These are phyloP conservation scores for Sphagnum tenellum DNA, from an alignment of 225 moss, liverwort and hornwort genomes.

Conservation along the genomic window DNA sequence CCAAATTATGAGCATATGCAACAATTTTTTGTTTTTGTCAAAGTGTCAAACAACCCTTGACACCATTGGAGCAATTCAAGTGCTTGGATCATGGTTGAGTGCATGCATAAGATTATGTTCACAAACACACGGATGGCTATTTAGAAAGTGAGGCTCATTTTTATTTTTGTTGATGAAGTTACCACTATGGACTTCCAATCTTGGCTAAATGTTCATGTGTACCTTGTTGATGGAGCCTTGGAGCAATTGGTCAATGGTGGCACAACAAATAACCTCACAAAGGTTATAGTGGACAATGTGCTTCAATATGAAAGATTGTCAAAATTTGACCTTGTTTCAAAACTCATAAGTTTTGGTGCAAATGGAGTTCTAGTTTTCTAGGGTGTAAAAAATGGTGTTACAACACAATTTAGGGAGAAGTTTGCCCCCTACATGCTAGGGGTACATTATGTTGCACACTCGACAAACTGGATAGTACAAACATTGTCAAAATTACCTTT, in stretches of 20 bases:
- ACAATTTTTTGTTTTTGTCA: neutral
- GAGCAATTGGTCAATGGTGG: neutral
- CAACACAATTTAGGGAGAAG: neutral
- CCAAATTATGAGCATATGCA: neutral
- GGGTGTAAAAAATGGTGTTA: neutral
- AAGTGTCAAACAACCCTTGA: neutral
- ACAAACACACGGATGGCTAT: neutral
- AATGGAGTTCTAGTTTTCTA: neutral
- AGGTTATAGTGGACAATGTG: neutral
- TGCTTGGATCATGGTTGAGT: neutral
- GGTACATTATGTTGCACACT: neutral
- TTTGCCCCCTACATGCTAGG: constrained; percentile 3
- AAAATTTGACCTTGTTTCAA: too few relatives aligned
- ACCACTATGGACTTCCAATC: neutral
- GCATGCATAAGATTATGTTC: neutral
- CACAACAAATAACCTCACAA: neutral
- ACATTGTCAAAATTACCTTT: neutral
- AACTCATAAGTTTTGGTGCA: neutral
- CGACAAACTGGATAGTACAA: constrained; percentile 1
- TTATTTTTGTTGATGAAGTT: neutral
- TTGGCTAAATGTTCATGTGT: neutral
- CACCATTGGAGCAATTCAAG: neutral
- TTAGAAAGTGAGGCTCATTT: neutral
- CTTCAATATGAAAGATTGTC: neutral
- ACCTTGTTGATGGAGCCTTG: neutral